Base-by-base conservation (phyloP, 306 rosid species). In the Carpinus fangiana region DNA sequence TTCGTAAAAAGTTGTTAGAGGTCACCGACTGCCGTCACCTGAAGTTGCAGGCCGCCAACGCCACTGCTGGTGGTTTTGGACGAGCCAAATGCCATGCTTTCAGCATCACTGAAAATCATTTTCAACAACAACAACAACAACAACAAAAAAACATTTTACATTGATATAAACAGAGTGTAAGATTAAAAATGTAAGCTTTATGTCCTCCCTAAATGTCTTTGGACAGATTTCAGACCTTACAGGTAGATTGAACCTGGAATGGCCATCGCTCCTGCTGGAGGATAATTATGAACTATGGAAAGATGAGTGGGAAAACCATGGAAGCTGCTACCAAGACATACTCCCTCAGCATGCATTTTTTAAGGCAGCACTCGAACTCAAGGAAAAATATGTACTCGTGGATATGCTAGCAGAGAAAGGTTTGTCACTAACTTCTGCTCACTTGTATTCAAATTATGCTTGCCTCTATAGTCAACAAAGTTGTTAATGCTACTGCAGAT, bases 281-380 rank as follows among this genome's bases (percentile, higher is more conserved):
- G 72, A 73, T 34, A 73, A 73, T 46, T 45, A 20, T 3, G 0
- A 36, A n/a, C 2, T 28, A 2, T 79, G 83, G 83, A 52, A 73
- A 71, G 48, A 41, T 8, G 83, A 79, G 50, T 79, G 78, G 83
- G 78, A 79, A 65, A 73, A 47, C 1, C 83, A 79, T 79, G 83
- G 78, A 38, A 65, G 12, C 53, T 73, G 83, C 48, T 73, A 78
- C 11, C 41, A 73, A 55, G 26, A 50, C 7, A 2, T 73, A 2
- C 68, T 79, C 60, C 26, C 72, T 62, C 78, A 79, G 57, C 83
- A 54, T 73, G 66, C 50, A 8, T 79, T 41, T 61, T 79, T 79
- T 53, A 28, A 73, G 56, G 69, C 83, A 20, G 78, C 83, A 20
- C 78, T 79, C 47, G 54, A 53, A 23, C 73, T 79, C 8, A 73